phyloP scores from a whole-genome alignment of 2,329 filamentous ascomycete genomes.

The Paracamarosporium sp. region DNA sequence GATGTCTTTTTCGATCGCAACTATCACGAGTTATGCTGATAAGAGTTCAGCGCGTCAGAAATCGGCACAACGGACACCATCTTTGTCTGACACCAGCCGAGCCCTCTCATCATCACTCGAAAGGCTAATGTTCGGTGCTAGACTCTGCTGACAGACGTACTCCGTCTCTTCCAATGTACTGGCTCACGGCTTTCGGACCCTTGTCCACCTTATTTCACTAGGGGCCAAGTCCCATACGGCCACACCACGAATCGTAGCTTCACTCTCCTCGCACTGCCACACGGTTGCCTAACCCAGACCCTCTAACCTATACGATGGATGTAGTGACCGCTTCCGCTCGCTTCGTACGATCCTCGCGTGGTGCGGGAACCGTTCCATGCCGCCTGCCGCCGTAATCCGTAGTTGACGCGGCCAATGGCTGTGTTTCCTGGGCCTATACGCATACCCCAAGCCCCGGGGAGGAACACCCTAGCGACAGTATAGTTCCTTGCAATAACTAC shows the following conservation, averaged over 20 bases:
- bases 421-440: not conserved
- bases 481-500: not conserved
- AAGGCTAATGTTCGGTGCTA: not conserved
- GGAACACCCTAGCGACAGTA: not conserved
- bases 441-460: not conserved
- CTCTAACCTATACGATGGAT: not conserved
- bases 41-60: not conserved
- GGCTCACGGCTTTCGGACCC: not conserved
- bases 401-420: not conserved
- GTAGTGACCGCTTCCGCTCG: not conserved
- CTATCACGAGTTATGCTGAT: not conserved
- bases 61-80: not conserved
- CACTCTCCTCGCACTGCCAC: conserved; percentile 4
- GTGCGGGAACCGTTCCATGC: not conserved
- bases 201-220: not conserved
- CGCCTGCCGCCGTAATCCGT: not conserved
- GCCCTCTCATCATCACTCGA: not conserved
- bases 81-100: not conserved
- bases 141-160: not conserved
- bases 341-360: not conserved
- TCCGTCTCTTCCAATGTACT: not conserved
- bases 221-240: not conserved
- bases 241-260: not conserved
- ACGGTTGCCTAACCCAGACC: conserved; percentile 8
- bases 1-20: not conserved